These are phyloP conservation scores for Trichoderma asperelloides DNA, from an alignment of 495 filamentous ascomycete genomes.

Conservation along the genomic window DNA sequence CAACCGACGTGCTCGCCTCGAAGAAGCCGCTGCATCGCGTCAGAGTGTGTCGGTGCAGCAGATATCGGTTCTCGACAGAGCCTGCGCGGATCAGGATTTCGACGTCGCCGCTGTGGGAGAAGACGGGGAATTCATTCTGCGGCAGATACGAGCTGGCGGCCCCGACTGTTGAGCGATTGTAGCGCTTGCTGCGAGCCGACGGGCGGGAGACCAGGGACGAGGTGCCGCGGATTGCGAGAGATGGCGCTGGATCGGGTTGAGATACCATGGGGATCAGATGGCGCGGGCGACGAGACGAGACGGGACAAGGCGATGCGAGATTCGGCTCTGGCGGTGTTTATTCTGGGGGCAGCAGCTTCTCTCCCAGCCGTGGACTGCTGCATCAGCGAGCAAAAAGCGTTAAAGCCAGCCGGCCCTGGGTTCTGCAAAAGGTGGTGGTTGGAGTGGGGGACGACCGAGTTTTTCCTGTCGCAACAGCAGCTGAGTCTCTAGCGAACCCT, in stretches of 20 bases:
- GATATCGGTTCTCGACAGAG: constrained; percentile 68
- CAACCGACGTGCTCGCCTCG: constrained; percentile 76
- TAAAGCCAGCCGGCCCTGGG: background rate
- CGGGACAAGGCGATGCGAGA: background rate
- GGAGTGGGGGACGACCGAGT: background rate
- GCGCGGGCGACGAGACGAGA: background rate
- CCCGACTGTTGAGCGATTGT: constrained; percentile 73
- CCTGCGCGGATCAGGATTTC: constrained; percentile 71
- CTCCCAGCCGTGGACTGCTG: too few species aligned
- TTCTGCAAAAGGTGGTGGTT: background rate
- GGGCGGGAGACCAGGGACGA: constrained; percentile 44
- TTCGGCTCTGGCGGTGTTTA: background rate
- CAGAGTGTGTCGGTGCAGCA: constrained; percentile 76
- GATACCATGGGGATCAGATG: constrained; percentile 53
- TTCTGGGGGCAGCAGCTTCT: background rate
- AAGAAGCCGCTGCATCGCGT: constrained; percentile 89
- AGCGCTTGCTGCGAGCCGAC: constrained; percentile 52
- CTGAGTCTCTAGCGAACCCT: background rate
- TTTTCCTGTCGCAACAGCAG: background rate
- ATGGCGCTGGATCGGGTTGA: constrained; percentile 49
- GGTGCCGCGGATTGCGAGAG: constrained; percentile 47
- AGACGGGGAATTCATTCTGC: constrained; percentile 87
- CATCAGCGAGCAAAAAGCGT: too few species aligned
- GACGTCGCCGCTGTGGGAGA: constrained; percentile 82
- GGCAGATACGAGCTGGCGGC: constrained; percentile 38